A percentile compares a stretch with the other conserved stretches of the same genome.
These are phyloP conservation scores for Penicillium egyptiacum DNA, from an alignment of 495 filamentous ascomycete genomes.

Conservation along the genomic window DNA sequence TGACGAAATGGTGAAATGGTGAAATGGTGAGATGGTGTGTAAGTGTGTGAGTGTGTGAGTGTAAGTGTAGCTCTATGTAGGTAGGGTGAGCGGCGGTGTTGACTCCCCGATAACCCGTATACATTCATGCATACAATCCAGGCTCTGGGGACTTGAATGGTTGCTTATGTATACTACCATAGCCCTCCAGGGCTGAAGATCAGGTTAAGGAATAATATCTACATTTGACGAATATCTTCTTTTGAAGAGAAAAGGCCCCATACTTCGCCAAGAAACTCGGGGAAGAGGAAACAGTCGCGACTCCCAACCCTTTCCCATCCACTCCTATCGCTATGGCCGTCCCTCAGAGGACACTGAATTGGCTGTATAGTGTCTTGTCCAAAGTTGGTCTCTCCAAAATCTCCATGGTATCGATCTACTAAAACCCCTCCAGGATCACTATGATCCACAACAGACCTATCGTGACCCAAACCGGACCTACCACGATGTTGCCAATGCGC, in stretches of 20 bases:
- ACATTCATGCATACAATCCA: no score
- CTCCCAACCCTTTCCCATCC: conserved; percentile 5
- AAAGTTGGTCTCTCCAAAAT: conserved; percentile 54
- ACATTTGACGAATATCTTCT: not conserved
- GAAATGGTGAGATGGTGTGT: no score
- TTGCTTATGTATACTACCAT: no score
- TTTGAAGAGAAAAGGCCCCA: not conserved
- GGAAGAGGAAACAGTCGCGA: conserved; percentile 22
- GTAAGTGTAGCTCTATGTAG: no score
- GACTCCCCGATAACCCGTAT: no score
- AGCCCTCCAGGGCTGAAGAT: no score
- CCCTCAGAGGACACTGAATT: conserved; percentile 84
- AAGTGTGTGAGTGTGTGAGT: no score
- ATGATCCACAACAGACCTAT: conserved; percentile 87
- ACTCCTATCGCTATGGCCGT: conserved; percentile 61
- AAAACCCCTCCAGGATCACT: conserved; percentile 69
- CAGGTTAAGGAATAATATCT: no score
- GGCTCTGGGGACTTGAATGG: no score
- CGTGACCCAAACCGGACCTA: conserved; percentile 89
- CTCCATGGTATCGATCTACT: conserved; percentile 7
- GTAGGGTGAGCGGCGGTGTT: no score
- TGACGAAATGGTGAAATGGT: no score
- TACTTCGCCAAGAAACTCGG: conserved; percentile 18
- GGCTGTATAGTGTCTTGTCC: conserved; percentile 88
- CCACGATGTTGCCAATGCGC: conserved; percentile 79